Evolutionary conservation across 352 stramenopile species (phyloP).

Genomic region (Globisporangium yorkense): DNA sequence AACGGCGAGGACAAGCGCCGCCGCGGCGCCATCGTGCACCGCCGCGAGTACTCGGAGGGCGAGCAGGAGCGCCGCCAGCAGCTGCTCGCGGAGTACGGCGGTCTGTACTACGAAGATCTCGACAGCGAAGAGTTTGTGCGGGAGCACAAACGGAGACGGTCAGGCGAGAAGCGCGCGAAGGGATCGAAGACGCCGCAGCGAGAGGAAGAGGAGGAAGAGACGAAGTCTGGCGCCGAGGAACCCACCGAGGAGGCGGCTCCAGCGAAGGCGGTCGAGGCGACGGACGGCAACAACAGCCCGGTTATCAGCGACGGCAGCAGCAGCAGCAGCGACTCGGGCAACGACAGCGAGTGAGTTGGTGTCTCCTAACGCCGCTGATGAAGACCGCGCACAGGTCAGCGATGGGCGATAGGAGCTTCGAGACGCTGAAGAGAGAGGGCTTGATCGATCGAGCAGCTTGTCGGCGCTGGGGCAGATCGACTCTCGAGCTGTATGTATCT

Average conservation of each 20-base stretch:
- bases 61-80: conserved; percentile 53
- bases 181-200: not conserved
- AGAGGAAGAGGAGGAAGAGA: conserved; percentile 32
- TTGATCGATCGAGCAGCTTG: no score
- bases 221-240: conserved; percentile 25
- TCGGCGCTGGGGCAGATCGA: no score
- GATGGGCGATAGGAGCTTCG: no score
- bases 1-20: conserved; percentile 74
- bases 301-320: conserved; percentile 43
- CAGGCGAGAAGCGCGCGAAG: conserved; percentile 15
- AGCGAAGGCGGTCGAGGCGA: conserved; percentile 4
- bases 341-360: conserved; percentile 45
- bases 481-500: no score
- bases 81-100: conserved; percentile 58
- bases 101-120: conserved; percentile 58
- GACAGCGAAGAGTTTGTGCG: conserved; percentile 60
- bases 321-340: conserved; percentile 37
- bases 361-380: not conserved
- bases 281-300: conserved; percentile 43
- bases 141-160: conserved; percentile 56
- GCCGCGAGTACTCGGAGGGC: conserved; percentile 63
- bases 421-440: no score
- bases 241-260: conserved; percentile 4
- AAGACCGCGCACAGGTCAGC: not conserved
- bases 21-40: conserved; percentile 68